Base-by-base conservation (phyloP, 768 basidiomycete species). In the Serendipita vermifera region DNA sequence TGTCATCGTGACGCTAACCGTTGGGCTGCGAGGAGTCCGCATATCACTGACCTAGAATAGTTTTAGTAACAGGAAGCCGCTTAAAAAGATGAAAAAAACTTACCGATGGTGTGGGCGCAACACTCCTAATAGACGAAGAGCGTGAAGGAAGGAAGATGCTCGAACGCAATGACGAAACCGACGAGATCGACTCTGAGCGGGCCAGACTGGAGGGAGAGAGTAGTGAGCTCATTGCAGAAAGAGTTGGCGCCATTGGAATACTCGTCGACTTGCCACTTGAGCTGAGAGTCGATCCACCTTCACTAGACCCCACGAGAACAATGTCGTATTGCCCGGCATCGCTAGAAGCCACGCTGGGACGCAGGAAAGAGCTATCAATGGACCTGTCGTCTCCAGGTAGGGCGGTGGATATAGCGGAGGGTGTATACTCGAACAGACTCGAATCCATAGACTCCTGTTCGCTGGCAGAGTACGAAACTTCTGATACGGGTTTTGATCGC, bases 1-100 rank as follows among this genome's bases (percentile, higher is more conserved):
- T 6, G 69, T 73, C 35, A 78, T 59, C 57, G 76, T 79, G 54
- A 80, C 69, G 39, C 75, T 75, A 38, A 71, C 65, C 5, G 74
- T 70, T 3, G 67, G 72, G 2, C 76, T 62, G 59, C 69, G 68
- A 22, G 68, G 74, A 33, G 59, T 54, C 22, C 24, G 14, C 13
- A 41, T 48, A 20, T 43, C 56, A 27, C 54, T 56, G 17, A 40
- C 29, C 24, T 26, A 13, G 24, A 15, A 11, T 22, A 22, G 11
- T 15, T 11, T 13, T 11, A 15, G 14, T 22, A 43, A 22, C 20
- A 40, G 32, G 17, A 55, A 7, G 17, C 9, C 20, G 20, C 35
- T n/a, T 38, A 13, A 41, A 11, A 11, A 41, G 0, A 9, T 51
- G 2, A 27, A 20, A 15, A 15, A 3, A 1, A n/a, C 56, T 57